Base-by-base conservation (phyloP, 1,284 basidiomycete species). In the Trichosporon faecale region DNA sequence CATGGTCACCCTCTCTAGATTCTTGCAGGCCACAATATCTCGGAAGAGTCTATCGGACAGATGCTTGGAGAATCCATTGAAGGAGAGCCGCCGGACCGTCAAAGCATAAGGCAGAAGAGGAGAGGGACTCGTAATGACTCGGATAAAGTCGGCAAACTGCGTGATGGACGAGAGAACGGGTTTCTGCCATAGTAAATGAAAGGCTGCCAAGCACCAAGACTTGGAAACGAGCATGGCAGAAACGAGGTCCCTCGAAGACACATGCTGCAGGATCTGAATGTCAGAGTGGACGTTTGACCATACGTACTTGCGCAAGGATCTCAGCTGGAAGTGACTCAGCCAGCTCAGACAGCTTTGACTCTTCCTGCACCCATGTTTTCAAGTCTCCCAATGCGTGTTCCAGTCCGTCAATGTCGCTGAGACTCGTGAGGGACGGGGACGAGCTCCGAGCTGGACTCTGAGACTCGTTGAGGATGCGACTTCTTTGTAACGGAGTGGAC, bases 111-210 rank as follows among this genome's bases (percentile, higher is more conserved):
- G 90, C 83, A 99, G 96, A 0, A 92, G 92, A 74, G 90, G 88
- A n/a, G 77, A 71, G 1, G 76, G 70, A 0, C 69, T 66, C n/a
- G 73, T 64, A 5, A 82, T 60, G 4, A 79, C 73, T 14, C 79
- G 72, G 12, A 77, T 66, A 57, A 82, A 69, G 5, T 66, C 61
- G 52, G 75, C 76, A 49, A 80, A 76, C 23, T 77, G 85, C 21
- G 86, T 84, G 70, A 94, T 85, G 46, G 91, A 85, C 66, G 86
- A 84, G 77, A 94, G 88, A 68, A 87, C 86, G 18, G 96, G 95
- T 76, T 93, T 91, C 82, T 95, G 91, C 96, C 96, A 99, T 23
- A 99, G 87, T 21, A 98, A 87, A 81, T 98, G 94, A 67, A 96
- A 94, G 8, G 94, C 91, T 82, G 94, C 96, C 78, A 95, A 90